Evolutionary conservation across 768 basidiomycete species (phyloP), one percentile per base, ranked within the genome.

Genomic region (Lactarius sanguifluus): DNA sequence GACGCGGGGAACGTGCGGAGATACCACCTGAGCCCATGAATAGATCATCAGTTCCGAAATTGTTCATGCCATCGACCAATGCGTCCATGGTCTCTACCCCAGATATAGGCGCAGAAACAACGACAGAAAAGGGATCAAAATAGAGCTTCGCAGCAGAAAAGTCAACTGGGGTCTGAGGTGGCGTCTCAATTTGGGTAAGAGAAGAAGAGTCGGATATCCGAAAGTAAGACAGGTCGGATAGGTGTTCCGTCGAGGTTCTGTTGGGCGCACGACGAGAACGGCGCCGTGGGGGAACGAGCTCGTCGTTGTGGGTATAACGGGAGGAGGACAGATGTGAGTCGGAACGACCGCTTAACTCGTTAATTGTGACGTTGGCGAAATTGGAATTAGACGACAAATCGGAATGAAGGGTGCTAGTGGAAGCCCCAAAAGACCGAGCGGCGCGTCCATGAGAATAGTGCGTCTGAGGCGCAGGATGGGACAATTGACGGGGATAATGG

Each of bases 11-110:
- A 18, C 85, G 82, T 72, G 75, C 79, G 36, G 83, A 81, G 16
- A 81, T 69, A 60, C 79, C 77, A 54, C 71, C 79, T 61, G 71
- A 69, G 55, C 74, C 70, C 70, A 72, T 79, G 68, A 84, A 79
- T 62, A 85, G 75, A 68, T 86, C 81, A 63, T 90, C 87, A 54
- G 82, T 83, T 41, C 76, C 80, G 34, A 75, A 75, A 32, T 88
- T 88, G 72, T 94, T 94, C 92, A 94, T 94, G 10, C 90, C 90
- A 70, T 93, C 92, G 8, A 94, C 92, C 61, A 94, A 76, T 15
- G 92, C 92, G 74, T 94, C 92, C 87, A 94, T 90, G 10, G 86
- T 86, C 77, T 93, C 92, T 10, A 94, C 91, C 2, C 91, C 91
- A 6, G 90, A 76, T 8, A 89, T 77, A 5, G 91, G 90, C 23